Evolutionary conservation across 2,329 filamentous ascomycete genomes (phyloP), one percentile per base, ranked within the genome.

Genomic region (Teratosphaeria zuluensis): DNA sequence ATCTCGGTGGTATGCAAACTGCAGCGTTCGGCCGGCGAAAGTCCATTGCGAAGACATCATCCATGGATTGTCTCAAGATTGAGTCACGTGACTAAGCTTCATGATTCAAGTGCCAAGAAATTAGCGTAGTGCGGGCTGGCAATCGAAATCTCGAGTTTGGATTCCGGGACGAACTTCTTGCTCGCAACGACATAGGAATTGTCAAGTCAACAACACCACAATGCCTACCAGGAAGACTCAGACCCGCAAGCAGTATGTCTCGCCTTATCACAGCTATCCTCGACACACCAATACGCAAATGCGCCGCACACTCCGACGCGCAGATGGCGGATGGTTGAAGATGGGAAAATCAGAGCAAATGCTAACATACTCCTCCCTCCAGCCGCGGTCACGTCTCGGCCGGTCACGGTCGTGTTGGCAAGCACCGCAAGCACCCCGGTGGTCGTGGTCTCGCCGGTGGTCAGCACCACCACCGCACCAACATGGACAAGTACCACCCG

Each of bases 381-480:
- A 91, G 88, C 84, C 91, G 92, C 84, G 92, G 92, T 80, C 90
- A 99, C 83, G 94, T 99, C 77, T 95, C 89, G 76, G 90, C 91
- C 84, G 94, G 94, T 84, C 87, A 97, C 80, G 92, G 94, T 84
- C 92, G 92, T 86, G 80, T 97, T 77, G 94, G 94, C 79, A 97
- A 97, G 89, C 92, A 96, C 88, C 84, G 94, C 77, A 97, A 99
- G 76, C 83, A 86, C 73, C 85, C 85, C 74, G 84, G 85, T 84
- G 85, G 83, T 83, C 84, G 84, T 76, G 84, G 85, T 86, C 89
- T 89, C 81, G 94, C 94, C 78, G 92, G 94, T 95, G 92, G 92
- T 85, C 90, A 96, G 83, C 94, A 99, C 84, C 94, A 99, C 83
- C 90, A 95, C 86, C 81, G 90, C 70, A 95, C 90, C 75, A 95